A percentile compares a stretch with the other conserved stretches of the same genome.
phyloP scores from a whole-genome alignment of 192 early-diverging fungal genomes.

The Rhizophagus clarus region DNA sequence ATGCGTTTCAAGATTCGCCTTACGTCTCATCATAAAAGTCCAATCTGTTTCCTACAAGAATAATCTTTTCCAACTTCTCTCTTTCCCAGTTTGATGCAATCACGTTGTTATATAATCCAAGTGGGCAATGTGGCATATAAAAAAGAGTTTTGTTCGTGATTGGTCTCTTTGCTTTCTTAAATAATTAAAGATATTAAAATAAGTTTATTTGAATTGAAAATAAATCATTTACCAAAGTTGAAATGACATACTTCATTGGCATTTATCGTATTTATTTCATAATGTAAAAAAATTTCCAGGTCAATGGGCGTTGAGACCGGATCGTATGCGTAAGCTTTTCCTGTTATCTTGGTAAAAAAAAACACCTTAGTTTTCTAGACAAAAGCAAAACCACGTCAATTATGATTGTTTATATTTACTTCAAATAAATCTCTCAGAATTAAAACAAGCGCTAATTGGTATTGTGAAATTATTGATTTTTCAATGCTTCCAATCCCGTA shows the following conservation, averaged over 20 bases:
- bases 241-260: conserved; percentile 20
- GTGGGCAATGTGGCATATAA: conserved; percentile 51
- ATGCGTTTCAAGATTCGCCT: neutral
- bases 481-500: conserved; percentile 49
- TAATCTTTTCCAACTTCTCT: conserved; percentile 28
- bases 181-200: conserved; percentile 34
- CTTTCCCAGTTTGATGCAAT: conserved; percentile 42
- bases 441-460: conserved; percentile 39
- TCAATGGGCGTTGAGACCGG: conserved; percentile 2
- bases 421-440: conserved; percentile 41
- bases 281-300: neutral
- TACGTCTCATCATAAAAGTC: conserved; percentile 49
- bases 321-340: conserved; percentile 11
- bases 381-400: neutral
- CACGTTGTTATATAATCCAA: conserved; percentile 43
- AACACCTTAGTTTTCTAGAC: neutral
- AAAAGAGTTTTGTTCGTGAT: conserved; percentile 34
- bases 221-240: neutral
- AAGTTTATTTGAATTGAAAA: conserved; percentile 27
- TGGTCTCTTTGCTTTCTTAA: conserved; percentile 32
- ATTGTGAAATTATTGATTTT: conserved; percentile 41
- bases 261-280: conserved; percentile 6
- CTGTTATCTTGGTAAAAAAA: conserved; percentile 15
- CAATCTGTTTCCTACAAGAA: conserved; percentile 46
- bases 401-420: conserved; percentile 23